phyloP scores from a whole-genome alignment of 352 stramenopile species.

The Phytophthora macrochlamydospora region DNA sequence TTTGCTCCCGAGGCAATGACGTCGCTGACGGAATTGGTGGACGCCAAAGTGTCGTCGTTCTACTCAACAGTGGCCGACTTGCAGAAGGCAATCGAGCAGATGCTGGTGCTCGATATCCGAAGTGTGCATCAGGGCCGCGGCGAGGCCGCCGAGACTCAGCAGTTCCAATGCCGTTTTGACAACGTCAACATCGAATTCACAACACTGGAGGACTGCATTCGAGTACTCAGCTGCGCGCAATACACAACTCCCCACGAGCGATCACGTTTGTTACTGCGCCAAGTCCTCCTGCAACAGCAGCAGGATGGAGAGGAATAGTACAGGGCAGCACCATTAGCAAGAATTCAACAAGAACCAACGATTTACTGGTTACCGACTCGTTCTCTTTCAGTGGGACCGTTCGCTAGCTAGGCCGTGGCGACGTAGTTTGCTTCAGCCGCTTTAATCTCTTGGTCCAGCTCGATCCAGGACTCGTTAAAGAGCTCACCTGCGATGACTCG shows the following conservation, averaged over 20 bases:
- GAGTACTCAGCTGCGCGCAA: constrained; percentile 55
- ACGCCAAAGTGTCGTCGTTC: constrained; percentile 58
- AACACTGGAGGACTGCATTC: constrained; percentile 70
- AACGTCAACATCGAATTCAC: constrained; percentile 76
- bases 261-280: constrained; percentile 27
- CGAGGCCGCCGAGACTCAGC: constrained; percentile 51
- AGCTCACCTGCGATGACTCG: constrained; percentile 96
- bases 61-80: constrained; percentile 66
- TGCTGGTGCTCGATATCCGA: constrained; percentile 84
- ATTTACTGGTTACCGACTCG: too few relatives aligned
- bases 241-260: constrained; percentile 37
- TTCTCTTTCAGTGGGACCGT: too few relatives aligned
- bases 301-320: constrained; percentile 21
- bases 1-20: constrained; percentile 52
- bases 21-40: constrained; percentile 47
- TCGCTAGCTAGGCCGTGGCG: constrained; percentile 8
- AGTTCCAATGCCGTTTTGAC: constrained; percentile 81
- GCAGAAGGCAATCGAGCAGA: constrained; percentile 70
- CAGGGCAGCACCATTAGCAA: constrained; percentile 8
- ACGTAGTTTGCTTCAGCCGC: constrained; percentile 50
- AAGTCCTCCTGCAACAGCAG: constrained; percentile 29
- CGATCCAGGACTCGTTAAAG: constrained; percentile 98
- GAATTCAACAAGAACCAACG: constrained; percentile 13
- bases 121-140: constrained; percentile 82
- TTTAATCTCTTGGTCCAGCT: constrained; percentile 98